These are phyloP conservation scores for Naganishia cerealis DNA, from an alignment of 1,284 basidiomycete genomes.

Conservation along the genomic window DNA sequence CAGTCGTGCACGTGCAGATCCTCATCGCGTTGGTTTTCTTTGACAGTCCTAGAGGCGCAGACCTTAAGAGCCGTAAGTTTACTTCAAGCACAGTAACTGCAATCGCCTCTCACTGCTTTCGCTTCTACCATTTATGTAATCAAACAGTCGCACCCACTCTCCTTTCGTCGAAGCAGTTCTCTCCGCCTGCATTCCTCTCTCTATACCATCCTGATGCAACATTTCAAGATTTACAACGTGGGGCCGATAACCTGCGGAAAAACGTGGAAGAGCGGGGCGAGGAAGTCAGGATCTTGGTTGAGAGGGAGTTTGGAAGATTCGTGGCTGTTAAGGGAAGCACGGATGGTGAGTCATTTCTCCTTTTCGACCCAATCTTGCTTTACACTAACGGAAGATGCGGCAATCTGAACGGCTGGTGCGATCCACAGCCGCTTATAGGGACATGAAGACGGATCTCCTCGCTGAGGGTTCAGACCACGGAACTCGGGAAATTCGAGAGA, in stretches of 20 bases:
- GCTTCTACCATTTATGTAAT: not conserved
- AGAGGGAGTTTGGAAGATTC: slow-evolving; percentile 97
- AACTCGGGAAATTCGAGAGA: slow-evolving; percentile 75
- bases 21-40: not conserved
- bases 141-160: slow-evolving; percentile 72
- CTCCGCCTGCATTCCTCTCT: slow-evolving; percentile 89
- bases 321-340: slow-evolving; percentile 96
- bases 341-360: slow-evolving; percentile 66
- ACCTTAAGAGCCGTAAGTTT: slow-evolving; percentile 49
- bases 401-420: slow-evolving; percentile 4
- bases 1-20: not conserved
- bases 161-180: slow-evolving; percentile 89
- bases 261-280: slow-evolving; percentile 86
- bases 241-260: slow-evolving; percentile 68
- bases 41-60: slow-evolving; percentile 42
- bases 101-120: not conserved
- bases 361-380: not conserved
- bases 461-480: slow-evolving; percentile 76
- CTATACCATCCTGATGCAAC: slow-evolving; percentile 93
- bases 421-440: slow-evolving; percentile 72
- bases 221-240: slow-evolving; percentile 81
- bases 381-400: not conserved
- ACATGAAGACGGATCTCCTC: slow-evolving; percentile 89
- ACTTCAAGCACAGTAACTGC: not conserved
- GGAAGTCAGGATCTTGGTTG: slow-evolving; percentile 88